A percentile compares a stretch with the other conserved stretches of the same genome.
These are phyloP conservation scores for Boletus subparvulus DNA, from an alignment of 768 basidiomycete genomes.

Conservation along the genomic window DNA sequence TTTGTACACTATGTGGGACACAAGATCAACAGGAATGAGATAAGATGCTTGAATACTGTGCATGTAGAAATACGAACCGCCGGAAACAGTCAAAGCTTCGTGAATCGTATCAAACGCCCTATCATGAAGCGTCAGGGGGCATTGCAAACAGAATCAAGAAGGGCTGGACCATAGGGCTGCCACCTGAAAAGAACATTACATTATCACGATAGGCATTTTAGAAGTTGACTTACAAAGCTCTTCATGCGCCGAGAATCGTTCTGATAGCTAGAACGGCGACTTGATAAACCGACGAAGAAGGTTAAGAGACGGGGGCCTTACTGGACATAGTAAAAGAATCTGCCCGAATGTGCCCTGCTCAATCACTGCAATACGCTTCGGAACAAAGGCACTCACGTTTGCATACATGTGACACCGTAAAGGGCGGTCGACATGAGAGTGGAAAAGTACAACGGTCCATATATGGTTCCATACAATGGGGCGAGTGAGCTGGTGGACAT, in stretches of 20 bases:
- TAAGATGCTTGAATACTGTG: too few relatives aligned
- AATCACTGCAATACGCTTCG: neutral
- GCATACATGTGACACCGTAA: constrained; percentile 10
- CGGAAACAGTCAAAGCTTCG: neutral
- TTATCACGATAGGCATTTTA: neutral
- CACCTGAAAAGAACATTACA: neutral
- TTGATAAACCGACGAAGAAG: neutral
- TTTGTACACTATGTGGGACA: neutral
- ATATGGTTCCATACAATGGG: neutral
- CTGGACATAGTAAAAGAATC: constrained; percentile 14
- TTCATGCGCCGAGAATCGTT: constrained; percentile 3
- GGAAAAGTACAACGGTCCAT: neutral
- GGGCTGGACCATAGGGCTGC: constrained; percentile 3
- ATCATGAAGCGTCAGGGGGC: neutral
- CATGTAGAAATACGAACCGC: constrained; percentile 2
- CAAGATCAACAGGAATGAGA: neutral
- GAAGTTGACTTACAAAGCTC: neutral
- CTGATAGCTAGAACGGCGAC: neutral
- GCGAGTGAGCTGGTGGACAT: neutral
- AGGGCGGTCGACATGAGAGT: neutral
- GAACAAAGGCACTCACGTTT: constrained; percentile 4
- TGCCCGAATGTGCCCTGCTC: neutral
- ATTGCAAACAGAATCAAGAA: too few relatives aligned
- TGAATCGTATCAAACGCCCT: constrained; percentile 14
- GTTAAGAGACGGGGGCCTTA: neutral